Evolutionary conservation across 2,329 filamentous ascomycete genomes (phyloP), one percentile per base, ranked within the genome.

Genomic region (Anthostomella pinea): DNA sequence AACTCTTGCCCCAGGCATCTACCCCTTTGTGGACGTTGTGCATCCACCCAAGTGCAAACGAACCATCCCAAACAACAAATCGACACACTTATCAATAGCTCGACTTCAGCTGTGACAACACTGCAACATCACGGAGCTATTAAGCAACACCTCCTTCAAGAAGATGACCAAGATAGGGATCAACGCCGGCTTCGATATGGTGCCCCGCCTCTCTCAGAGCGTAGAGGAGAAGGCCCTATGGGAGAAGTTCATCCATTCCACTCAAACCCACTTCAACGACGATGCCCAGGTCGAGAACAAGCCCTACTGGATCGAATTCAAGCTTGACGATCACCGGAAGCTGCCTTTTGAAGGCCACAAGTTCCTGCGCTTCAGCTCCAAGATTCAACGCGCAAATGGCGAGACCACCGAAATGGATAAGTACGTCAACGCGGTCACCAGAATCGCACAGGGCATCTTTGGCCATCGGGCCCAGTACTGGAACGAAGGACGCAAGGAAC

Each of bases 271-370:
- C 29, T 31, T 20, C 18, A 19, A 21, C 11, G 17, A 21, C 29
- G 29, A 31, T n/a, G 4, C 5, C 4, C 16, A 31, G n/a, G 29
- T 31, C 6, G 29, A 31, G 29, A 19, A 20, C 8, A 9, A 31
- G n/a, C 6, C 29, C 7, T 4, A 31, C n/a, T 21, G 6, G 5
- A 31, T 31, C 29, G n/a, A 6, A 7, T 31, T 31, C 8, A 5
- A 31, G 4, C 16, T n/a, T 4, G 29, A 17, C 17, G 24, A 35
- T 17, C n/a, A 27, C 17, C 29, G 29, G 6, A 21, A 22, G n/a
- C 18, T 38, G 7, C 35, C 35, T 4, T 17, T 38, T 8, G 29
- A 38, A 28, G 35, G 35, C n/a, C 30, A 38, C 18, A 38, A 33
- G 18, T 33, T 38, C 22, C 14, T 38, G 7, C 35, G 35, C 8